A percentile compares a stretch with the other conserved stretches of the same genome.
phyloP scores from a whole-genome alignment of 345 rosid species.

The Carallia brachiata region DNA sequence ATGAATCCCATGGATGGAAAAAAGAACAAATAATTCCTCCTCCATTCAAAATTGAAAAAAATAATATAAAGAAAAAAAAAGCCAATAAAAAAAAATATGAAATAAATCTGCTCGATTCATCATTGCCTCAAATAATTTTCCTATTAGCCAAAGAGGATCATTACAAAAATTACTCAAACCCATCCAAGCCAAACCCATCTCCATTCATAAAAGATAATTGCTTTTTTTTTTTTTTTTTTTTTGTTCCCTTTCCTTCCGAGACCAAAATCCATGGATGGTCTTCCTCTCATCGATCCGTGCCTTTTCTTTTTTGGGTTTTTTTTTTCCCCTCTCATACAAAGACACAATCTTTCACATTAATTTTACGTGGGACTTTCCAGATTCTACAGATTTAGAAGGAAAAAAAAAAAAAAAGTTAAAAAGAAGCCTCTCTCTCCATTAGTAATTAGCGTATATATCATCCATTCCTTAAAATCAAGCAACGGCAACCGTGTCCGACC shows the following conservation, averaged over 20 bases:
- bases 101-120: not conserved
- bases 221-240: no score
- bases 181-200: not conserved
- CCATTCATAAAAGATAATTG: no score
- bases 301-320: no score
- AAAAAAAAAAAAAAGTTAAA: not conserved
- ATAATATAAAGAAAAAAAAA: no score
- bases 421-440: not conserved
- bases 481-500: conserved; percentile 51
- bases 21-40: no score
- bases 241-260: no score
- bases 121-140: not conserved
- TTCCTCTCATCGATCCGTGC: not conserved
- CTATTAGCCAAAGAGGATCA: not conserved
- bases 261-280: not conserved
- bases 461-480: conserved; percentile 8
- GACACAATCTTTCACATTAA: not conserved
- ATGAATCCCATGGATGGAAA: no score
- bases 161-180: not conserved
- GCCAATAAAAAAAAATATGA: no score
- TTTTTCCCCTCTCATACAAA: not conserved
- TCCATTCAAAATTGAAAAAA: no score
- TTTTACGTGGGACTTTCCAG: not conserved
- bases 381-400: not conserved
- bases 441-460: not conserved